phyloP scores from a whole-genome alignment of 371 early-diverging fungal genomes.

The Rhizopus arrhizus region DNA sequence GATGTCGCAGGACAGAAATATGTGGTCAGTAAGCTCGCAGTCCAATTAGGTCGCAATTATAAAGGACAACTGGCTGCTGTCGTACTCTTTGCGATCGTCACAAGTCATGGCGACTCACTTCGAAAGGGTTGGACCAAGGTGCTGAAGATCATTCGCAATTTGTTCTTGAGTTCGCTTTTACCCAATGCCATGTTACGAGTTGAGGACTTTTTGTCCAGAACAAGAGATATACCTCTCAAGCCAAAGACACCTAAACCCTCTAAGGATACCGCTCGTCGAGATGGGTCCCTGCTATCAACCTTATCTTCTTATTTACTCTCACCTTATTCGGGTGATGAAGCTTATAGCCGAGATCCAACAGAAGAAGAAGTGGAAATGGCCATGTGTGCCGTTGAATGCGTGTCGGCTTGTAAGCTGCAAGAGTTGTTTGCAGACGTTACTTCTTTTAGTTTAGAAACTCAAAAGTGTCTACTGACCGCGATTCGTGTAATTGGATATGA shows the following conservation, averaged over 20 bases:
- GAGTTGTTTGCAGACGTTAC: constrained; percentile 75
- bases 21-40: constrained; percentile 67
- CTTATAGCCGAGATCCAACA: constrained; percentile 65
- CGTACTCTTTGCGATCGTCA: constrained; percentile 76
- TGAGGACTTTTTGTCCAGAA: constrained; percentile 76
- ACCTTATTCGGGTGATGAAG: constrained; percentile 64
- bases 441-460: constrained; percentile 66
- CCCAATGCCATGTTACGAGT: constrained; percentile 68
- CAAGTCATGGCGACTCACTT: constrained; percentile 73
- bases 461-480: constrained; percentile 60
- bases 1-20: constrained; percentile 65
- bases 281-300: constrained; percentile 77
- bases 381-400: constrained; percentile 71
- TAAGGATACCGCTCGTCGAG: constrained; percentile 57
- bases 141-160: constrained; percentile 72
- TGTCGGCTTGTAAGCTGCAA: constrained; percentile 72
- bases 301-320: constrained; percentile 78
- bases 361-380: constrained; percentile 76
- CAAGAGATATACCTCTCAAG: constrained; percentile 71
- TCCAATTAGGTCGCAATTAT: constrained; percentile 87
- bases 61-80: constrained; percentile 88
- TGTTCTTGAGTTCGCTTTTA: constrained; percentile 75
- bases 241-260: constrained; percentile 52
- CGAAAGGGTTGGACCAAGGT: constrained; percentile 77
- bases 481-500: constrained; percentile 52